Base-by-base conservation (phyloP, 2,329 filamentous ascomycete genomes). In the Xylaria polymorpha region DNA sequence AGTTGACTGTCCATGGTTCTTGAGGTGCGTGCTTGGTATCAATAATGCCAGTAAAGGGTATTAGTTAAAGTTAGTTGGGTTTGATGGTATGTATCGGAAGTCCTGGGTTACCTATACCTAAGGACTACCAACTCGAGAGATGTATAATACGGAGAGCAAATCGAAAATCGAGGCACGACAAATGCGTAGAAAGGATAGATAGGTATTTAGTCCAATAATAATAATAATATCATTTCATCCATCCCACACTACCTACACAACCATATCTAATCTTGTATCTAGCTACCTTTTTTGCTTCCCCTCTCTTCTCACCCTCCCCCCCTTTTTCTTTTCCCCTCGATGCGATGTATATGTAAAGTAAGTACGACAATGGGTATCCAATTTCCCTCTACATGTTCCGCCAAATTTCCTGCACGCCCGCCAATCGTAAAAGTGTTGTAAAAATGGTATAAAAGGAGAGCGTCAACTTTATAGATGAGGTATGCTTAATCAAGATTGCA, bases 351-450 rank as follows among this genome's bases (percentile, higher is more conserved):
- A 18, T 22, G 14, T 50, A 50, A 50, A 20, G 22, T 25, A 10
- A 50, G 20, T 18, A 53, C 15, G 53, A 56, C 9, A 39, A 39
- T 15, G n/a, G 58, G 58, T 61, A 43, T 41, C 51, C 43, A 51
- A 55, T 39, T 14, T 62, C n/a, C 29, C 12, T 51, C 44, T 35
- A 32, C 57, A 25, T 61, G 22, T 66, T 29, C 46, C 9, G 20
- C 46, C 1, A n/a, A 14, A 29, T 15, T 29, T 41, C 18, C n/a
- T 15, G 18, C n/a, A 39, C 9, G 32, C n/a, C 51, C n/a, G 50
- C 29, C 18, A 53, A n/a, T 8, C 1, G 9, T 10, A 10, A 51
- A 51, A 51, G 4, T 9, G 29, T 15, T 4, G 4, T n/a, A n/a
- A 51, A 51, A 51, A 2, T 18, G 29, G 29, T n/a, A 35, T 53